Percentiles rank a stretch among this genome's conserved stretches.
Evolutionary conservation across 306 rosid species (phyloP).

Genomic region (Boehmeria nivea): DNA sequence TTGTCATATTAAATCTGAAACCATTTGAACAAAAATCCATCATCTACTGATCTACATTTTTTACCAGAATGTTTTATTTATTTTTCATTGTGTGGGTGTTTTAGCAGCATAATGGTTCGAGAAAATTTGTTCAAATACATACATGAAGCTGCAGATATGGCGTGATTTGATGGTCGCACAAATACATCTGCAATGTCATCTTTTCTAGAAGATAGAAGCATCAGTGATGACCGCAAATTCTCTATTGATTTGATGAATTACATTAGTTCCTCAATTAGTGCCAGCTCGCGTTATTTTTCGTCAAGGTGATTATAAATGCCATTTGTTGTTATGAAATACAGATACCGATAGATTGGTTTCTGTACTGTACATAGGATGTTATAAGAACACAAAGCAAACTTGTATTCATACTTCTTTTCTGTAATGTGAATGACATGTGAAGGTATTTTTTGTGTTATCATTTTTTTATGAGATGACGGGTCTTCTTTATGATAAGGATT

Average conservation of each 20-base stretch:
- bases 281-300: constrained; percentile 43
- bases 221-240: constrained; percentile 32
- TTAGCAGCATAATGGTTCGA: constrained; percentile 34
- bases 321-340: constrained; percentile 48
- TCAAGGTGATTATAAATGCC: constrained; percentile 57
- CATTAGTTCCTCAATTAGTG: constrained; percentile 45
- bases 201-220: constrained; percentile 34
- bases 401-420: constrained; percentile 53
- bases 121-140: constrained; percentile 29
- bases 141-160: constrained; percentile 35
- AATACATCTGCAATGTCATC: constrained; percentile 11
- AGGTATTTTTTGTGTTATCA: constrained; percentile 20
- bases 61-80: constrained; percentile 21
- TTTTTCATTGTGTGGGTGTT: no score
- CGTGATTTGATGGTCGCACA: constrained; percentile 31
- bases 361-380: constrained; percentile 71
- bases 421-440: constrained; percentile 47
- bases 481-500: constrained; percentile 30
- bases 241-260: constrained; percentile 33
- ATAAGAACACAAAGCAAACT: constrained; percentile 45
- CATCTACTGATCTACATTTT: constrained; percentile 1
- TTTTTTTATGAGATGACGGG: constrained; percentile 35
- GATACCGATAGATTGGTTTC: constrained; percentile 53
- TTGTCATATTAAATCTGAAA: not conserved
- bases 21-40: not conserved